Conservation (phyloP, 2,329 filamentous ascomycete genomes). For the Clonostachys solani region DNA sequence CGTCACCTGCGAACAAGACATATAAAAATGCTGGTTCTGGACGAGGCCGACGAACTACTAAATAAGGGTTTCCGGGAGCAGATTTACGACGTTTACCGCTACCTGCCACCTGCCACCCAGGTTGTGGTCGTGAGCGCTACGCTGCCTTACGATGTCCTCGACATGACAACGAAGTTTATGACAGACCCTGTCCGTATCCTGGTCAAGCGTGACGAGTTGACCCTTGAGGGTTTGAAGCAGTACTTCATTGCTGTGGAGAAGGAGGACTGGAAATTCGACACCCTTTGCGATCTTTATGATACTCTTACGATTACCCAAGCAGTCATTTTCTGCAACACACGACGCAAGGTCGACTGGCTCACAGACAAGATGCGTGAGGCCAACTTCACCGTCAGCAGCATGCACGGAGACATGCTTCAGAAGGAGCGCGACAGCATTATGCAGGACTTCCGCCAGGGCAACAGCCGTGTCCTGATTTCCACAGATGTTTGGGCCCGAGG, state of each 20-base stretch:
- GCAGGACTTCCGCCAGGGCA: constrained; percentile 97
- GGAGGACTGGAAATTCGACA: constrained; percentile 99
- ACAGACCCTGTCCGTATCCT: constrained; percentile 94
- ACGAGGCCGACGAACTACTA: constrained; percentile 62
- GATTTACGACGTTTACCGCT: constrained; percentile 98
- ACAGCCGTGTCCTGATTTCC: constrained; percentile 92
- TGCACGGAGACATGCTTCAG: constrained; percentile 99
- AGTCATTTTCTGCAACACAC: constrained; percentile 99
- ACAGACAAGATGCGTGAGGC: constrained; percentile 99
- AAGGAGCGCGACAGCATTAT: constrained; percentile 98
- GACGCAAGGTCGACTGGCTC: constrained; percentile 98
- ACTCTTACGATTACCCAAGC: constrained; percentile 98
- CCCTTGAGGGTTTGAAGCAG: constrained; percentile 94
- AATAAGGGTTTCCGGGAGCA: constrained; percentile 97
- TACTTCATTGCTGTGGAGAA: constrained; percentile 99
- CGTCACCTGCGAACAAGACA: constrained; percentile 53
- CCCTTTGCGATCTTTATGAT: constrained; percentile 96
- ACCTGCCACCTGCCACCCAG: constrained; percentile 92
- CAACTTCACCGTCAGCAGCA: constrained; percentile 97
- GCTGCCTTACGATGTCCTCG: constrained; percentile 93
- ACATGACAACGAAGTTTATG: constrained; percentile 99
- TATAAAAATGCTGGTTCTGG: constrained; percentile 61
- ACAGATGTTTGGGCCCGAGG: constrained; percentile 98
- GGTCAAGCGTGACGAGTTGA: constrained; percentile 98
- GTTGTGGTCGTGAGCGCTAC: constrained; percentile 98